A percentile compares a stretch with the other conserved stretches of the same genome.
phyloP scores from a whole-genome alignment of 768 basidiomycete species.

The Megacollybia marginata region DNA sequence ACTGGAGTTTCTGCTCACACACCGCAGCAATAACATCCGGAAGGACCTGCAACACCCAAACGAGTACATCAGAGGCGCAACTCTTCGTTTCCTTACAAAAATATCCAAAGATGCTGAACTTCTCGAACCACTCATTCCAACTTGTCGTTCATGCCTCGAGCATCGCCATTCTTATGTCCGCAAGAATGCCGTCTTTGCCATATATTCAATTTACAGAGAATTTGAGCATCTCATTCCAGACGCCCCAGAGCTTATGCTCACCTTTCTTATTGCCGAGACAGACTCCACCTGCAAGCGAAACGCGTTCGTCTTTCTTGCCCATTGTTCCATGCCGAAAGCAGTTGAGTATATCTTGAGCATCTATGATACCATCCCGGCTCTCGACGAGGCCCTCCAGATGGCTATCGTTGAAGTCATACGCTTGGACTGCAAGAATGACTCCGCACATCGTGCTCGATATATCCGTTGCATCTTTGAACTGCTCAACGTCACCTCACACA shows the following conservation, averaged over 20 bases:
- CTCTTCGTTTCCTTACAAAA: constrained; percentile 93
- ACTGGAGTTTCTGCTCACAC: constrained; percentile 1
- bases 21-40: constrained; percentile 83
- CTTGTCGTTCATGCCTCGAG: constrained; percentile 88
- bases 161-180: constrained; percentile 97
- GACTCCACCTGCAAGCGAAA: constrained; percentile 97
- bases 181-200: constrained; percentile 96
- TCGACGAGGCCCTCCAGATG: constrained; percentile 95
- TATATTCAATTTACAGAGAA: constrained; percentile 90
- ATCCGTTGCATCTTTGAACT: constrained; percentile 92
- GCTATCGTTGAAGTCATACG: constrained; percentile 90
- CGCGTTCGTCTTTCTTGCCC: constrained; percentile 90
- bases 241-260: constrained; percentile 91
- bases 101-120: constrained; percentile 89
- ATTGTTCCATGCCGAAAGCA: constrained; percentile 82
- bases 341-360: constrained; percentile 86
- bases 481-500: constrained; percentile 80
- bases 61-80: constrained; percentile 98
- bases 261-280: constrained; percentile 92
- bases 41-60: constrained; percentile 99
- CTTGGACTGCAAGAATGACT: constrained; percentile 81
- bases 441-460: constrained; percentile 77
- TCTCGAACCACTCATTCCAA: constrained; percentile 92
- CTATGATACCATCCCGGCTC: constrained; percentile 70
- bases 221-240: constrained; percentile 95